phyloP scores from a whole-genome alignment of 768 basidiomycete species.

The Kwoniella botswanensis region DNA sequence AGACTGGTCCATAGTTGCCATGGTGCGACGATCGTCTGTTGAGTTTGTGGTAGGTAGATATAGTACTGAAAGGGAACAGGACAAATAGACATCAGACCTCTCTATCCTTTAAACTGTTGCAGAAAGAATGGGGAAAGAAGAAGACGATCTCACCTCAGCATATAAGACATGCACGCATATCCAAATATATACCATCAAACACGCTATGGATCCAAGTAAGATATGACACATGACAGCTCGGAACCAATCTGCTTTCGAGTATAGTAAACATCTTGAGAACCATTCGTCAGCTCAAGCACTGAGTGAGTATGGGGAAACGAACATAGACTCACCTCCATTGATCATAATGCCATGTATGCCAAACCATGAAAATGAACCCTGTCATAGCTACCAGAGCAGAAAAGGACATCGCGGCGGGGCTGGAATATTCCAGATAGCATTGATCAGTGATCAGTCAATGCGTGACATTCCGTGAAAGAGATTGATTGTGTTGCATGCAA shows the following conservation, averaged over 20 bases:
- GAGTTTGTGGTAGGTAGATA: slow-evolving; percentile 19
- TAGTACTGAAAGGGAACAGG: slow-evolving; percentile 41
- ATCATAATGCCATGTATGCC: slow-evolving; percentile 53
- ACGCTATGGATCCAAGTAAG: slow-evolving; percentile 22
- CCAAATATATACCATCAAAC: slow-evolving; percentile 24
- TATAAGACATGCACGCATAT: slow-evolving; percentile 33
- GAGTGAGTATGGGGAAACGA: too few species aligned
- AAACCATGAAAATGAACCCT: slow-evolving; percentile 40
- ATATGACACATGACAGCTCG: slow-evolving; percentile 33
- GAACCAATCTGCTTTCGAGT: slow-evolving; percentile 37
- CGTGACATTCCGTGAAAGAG: too few species aligned
- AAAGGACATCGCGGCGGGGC: slow-evolving; percentile 30
- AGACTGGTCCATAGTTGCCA: slow-evolving; percentile 39
- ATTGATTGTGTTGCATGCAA: neutral
- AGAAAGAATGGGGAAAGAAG: neutral
- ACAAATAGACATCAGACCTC: neutral
- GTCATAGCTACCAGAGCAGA: slow-evolving; percentile 29
- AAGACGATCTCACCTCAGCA: slow-evolving; percentile 27
- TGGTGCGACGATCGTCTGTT: slow-evolving; percentile 29
- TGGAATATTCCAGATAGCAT: neutral
- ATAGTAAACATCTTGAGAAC: slow-evolving; percentile 32
- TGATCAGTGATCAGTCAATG: neutral
- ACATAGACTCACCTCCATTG: slow-evolving; percentile 35
- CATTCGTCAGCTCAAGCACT: neutral
- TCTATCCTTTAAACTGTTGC: neutral